phyloP scores from a whole-genome alignment of 129 eudicot species.

The Oenanthe sinensis region DNA sequence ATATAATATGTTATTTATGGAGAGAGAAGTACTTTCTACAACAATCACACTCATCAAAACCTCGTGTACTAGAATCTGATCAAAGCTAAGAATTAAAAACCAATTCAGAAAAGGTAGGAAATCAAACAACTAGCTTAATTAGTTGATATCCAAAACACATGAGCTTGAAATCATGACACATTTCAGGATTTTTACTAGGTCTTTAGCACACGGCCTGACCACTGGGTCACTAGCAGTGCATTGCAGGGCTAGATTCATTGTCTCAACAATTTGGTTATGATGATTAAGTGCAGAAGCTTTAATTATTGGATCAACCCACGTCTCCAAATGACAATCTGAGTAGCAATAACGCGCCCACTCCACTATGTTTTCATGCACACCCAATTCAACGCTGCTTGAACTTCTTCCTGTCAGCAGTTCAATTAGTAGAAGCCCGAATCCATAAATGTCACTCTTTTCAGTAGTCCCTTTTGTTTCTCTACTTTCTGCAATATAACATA shows the following conservation, averaged over 20 bases:
- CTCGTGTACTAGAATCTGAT: background rate
- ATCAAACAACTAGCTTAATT: constrained; percentile 3
- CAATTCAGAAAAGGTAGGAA: background rate
- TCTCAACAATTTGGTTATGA: constrained; percentile 50
- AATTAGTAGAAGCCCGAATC: constrained; percentile 65
- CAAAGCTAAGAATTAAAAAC: background rate
- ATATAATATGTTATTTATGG: too few species aligned
- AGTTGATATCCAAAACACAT: constrained; percentile 29
- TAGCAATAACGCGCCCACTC: constrained; percentile 93
- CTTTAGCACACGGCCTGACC: constrained; percentile 53
- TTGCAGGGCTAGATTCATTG: constrained; percentile 64
- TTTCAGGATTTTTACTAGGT: constrained; percentile 46
- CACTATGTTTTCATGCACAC: constrained; percentile 50
- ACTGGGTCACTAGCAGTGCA: constrained; percentile 68
- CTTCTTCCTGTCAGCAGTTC: constrained; percentile 64
- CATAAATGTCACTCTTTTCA: constrained; percentile 57
- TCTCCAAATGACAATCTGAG: constrained; percentile 80
- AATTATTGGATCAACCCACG: constrained; percentile 70
- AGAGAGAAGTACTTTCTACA: too few species aligned
- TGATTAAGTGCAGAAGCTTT: constrained; percentile 20
- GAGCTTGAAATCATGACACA: constrained; percentile 23
- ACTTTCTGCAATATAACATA: constrained; percentile 37
- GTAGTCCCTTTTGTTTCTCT: constrained; percentile 42
- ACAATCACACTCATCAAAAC: background rate
- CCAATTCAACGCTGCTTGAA: constrained; percentile 38